Evolutionary conservation across 371 early-diverging fungal genomes (phyloP).

Genomic region (Nosema muscidifuracis): DNA sequence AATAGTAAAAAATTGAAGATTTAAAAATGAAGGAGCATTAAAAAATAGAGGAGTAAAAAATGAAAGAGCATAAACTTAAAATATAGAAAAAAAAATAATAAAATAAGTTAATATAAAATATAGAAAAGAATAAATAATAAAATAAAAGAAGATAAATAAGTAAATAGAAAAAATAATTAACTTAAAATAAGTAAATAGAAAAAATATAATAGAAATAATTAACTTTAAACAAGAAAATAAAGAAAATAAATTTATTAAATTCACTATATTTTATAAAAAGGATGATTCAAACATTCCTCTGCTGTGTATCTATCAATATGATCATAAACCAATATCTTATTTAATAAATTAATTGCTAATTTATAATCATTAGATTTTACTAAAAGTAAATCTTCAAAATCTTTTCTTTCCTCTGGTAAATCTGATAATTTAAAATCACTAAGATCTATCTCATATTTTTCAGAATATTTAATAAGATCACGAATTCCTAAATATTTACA

Average conservation of each 20-base stretch:
- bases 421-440: constrained; percentile 11
- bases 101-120: no score
- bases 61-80: no score
- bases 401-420: constrained; percentile 12
- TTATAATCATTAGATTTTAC: constrained; percentile 8
- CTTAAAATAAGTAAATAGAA: no score
- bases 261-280: constrained; percentile 38
- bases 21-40: no score
- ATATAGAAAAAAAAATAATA: no score
- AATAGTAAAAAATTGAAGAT: no score
- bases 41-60: no score
- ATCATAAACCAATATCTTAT: constrained; percentile 59
- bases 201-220: no score
- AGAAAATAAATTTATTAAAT: not conserved
- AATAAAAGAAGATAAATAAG: no score
- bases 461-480: constrained; percentile 75
- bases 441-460: constrained; percentile 79
- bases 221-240: no score
- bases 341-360: constrained; percentile 44
- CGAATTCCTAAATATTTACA: constrained; percentile 87
- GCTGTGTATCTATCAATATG: constrained; percentile 58
- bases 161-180: no score
- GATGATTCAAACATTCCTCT: constrained; percentile 47
- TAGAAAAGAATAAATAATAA: no score
- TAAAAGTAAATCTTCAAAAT: constrained; percentile 13